Conservation (phyloP, 441 rosid species). For the Gossypium gossypioides region DNA sequence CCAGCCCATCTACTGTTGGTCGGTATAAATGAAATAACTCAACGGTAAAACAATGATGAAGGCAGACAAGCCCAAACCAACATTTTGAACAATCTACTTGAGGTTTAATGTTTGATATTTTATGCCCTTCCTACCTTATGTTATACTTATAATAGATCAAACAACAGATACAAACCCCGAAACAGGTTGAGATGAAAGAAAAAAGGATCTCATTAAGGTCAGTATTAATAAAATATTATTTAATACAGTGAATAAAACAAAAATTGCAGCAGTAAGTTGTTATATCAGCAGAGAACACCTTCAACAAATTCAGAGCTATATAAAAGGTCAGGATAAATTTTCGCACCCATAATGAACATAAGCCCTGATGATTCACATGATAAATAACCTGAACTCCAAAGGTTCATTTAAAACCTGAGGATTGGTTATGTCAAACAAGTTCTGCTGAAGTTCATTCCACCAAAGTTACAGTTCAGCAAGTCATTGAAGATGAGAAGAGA, state of each 20-base stretch:
- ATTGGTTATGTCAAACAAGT: neutral
- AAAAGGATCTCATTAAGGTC: neutral
- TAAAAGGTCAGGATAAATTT: neutral
- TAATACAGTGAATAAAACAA: neutral
- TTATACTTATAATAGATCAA: neutral
- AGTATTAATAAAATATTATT: neutral
- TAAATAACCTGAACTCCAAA: neutral
- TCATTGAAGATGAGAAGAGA: slow-evolving; percentile 1
- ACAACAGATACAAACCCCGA: neutral
- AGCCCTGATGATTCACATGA: neutral
- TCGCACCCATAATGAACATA: neutral
- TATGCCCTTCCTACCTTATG: neutral
- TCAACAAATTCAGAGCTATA: neutral
- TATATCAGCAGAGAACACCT: neutral
- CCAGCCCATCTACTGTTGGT: neutral
- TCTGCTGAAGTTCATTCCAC: neutral
- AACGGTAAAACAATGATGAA: neutral
- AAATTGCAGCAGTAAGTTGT: neutral
- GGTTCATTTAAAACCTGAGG: neutral
- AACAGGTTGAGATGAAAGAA: neutral
- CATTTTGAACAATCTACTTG: neutral
- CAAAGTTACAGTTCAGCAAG: neutral
- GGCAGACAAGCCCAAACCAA: neutral
- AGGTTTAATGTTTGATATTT: neutral
- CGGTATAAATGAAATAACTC: neutral